phyloP scores from a whole-genome alignment of 192 early-diverging fungal species.

The Geosiphon pyriformis region DNA sequence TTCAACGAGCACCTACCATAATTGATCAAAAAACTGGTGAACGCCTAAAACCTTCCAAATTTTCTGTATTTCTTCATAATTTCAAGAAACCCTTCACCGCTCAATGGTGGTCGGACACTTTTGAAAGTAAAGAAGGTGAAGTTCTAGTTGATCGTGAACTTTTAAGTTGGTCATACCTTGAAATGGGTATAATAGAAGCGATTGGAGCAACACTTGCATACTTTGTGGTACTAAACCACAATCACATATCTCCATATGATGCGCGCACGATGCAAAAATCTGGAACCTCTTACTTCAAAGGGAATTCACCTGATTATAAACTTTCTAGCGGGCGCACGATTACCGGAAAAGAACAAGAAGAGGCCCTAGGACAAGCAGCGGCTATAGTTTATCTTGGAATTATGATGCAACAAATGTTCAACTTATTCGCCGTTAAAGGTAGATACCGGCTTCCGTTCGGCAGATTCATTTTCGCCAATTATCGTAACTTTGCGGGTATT shows the following conservation, averaged over 20 bases:
- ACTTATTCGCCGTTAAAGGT: slow-evolving; percentile 91
- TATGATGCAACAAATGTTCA: slow-evolving; percentile 88
- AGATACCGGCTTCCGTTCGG: slow-evolving; percentile 72
- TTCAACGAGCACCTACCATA: slow-evolving; percentile 42
- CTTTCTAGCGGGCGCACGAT: slow-evolving; percentile 28
- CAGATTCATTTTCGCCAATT: slow-evolving; percentile 77
- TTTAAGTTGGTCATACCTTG: slow-evolving; percentile 82
- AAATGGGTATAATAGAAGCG: slow-evolving; percentile 74
- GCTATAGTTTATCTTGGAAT: slow-evolving; percentile 72
- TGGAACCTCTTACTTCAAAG: slow-evolving; percentile 39
- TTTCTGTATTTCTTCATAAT: slow-evolving; percentile 21
- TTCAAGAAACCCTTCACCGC: slow-evolving; percentile 46
- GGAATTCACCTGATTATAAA: slow-evolving; percentile 41
- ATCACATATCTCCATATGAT: slow-evolving; percentile 59
- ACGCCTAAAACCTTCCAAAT: slow-evolving; percentile 31
- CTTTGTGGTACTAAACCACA: slow-evolving; percentile 69
- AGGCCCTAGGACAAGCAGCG: slow-evolving; percentile 72
- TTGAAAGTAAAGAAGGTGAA: slow-evolving; percentile 75
- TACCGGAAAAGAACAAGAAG: slow-evolving; percentile 51
- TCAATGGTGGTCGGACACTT: slow-evolving; percentile 56
- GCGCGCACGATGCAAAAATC: slow-evolving; percentile 50
- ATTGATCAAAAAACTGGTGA: slow-evolving; percentile 49
- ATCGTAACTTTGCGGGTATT: slow-evolving; percentile 62
- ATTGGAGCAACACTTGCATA: slow-evolving; percentile 66
- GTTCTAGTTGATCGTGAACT: slow-evolving; percentile 78